Evolutionary conservation across 768 basidiomycete genomes (phyloP), one percentile per base, ranked within the genome.

Genomic region (Lactarius deliciosus): DNA sequence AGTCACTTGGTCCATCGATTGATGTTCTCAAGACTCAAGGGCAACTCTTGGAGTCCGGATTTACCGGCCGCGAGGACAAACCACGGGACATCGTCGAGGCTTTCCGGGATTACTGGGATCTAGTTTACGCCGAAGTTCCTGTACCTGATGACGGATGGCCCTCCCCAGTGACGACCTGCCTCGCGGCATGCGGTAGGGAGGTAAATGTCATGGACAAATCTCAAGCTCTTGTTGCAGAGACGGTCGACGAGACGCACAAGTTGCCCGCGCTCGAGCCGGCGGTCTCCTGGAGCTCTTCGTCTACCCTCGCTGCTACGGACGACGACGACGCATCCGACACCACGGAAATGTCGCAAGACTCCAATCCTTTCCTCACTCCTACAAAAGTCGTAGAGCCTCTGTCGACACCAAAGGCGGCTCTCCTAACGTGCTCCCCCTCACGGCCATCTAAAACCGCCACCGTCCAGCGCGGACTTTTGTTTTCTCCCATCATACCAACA

Each of bases 51-150:
- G 83, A 81, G 66, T 83, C 88, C 3, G 82, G 83, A 30, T 88
- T 93, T 69, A 69, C 71, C 36, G 82, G 85, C 18, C 81, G 85
- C 5, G 63, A 73, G 8, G 81, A 82, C 59, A 86, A 83, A 62
- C 81, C 82, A 3, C 70, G 69, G 0, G 73, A 78, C 3, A 77
- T 82, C 4, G 74, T 75, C 15, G 82, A 85, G 7, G 80, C 85
- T 2, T 91, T 92, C 72, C 73, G 73, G 8, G 83, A 84, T 36
- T 88, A 88, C 72, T 92, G 91, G 91, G 73, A 79, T 18, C 70
- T 77, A 1, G 78, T 79, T 2, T 90, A 81, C 67, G 78, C 78
- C 13, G 61, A 74, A 1, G 41, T 78, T 28, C 68, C 77, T 3
- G 75, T 78, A 28, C 86, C 88, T 0, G 66, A 73, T 16, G 72